Conservation (phyloP, 345 rosid species). For the Eucalyptus pauciflora region DNA sequence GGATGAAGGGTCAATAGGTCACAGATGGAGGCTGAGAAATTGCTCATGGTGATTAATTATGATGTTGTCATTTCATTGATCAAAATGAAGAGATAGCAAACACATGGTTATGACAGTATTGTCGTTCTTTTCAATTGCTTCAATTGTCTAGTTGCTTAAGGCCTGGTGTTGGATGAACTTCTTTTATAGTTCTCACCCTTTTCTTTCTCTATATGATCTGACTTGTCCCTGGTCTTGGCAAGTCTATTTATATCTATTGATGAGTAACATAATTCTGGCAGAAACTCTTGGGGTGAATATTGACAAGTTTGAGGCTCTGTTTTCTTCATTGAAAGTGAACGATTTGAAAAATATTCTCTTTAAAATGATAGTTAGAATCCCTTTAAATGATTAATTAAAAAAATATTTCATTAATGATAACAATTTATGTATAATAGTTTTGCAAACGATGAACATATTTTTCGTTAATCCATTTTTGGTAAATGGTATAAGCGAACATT, state of each 20-base stretch:
- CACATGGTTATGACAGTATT: not conserved
- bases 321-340: not conserved
- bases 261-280: not conserved
- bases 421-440: not conserved
- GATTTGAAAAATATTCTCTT: not conserved
- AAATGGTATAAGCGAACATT: not conserved
- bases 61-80: not conserved
- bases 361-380: not conserved
- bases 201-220: not conserved
- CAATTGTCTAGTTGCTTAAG: not conserved
- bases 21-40: not conserved
- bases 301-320: not conserved
- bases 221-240: not conserved
- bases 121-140: not conserved
- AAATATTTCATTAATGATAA: not conserved
- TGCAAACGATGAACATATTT: too few relatives aligned
- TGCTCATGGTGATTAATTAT: not conserved
- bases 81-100: not conserved
- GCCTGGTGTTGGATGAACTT: not conserved
- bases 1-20: not conserved
- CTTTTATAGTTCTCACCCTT: not conserved
- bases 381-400: not conserved
- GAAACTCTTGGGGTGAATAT: not conserved
- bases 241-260: not conserved
- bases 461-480: too few relatives aligned